phyloP scores from a whole-genome alignment of 805 yeast species.

The Candida ulmi region DNA sequence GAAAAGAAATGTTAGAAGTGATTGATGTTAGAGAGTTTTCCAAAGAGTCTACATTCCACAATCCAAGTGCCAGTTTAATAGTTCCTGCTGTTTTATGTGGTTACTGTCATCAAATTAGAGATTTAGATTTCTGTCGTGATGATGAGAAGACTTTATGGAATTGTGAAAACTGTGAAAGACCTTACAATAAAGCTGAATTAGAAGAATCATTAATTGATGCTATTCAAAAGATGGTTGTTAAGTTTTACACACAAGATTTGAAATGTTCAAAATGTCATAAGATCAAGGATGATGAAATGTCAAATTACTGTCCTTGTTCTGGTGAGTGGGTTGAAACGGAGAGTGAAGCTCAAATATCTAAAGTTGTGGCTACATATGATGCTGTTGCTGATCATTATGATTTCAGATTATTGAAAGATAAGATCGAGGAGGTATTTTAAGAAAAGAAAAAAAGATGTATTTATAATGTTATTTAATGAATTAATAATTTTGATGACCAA shows the following conservation, averaged over 20 bases:
- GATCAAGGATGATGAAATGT: conserved; percentile 62
- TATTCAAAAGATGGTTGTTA: conserved; percentile 47
- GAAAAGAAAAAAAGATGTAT: not conserved
- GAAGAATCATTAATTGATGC: conserved; percentile 78
- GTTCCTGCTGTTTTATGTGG: conserved; percentile 72
- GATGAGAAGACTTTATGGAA: conserved; percentile 43
- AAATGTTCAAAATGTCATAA: conserved; percentile 73
- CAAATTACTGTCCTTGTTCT: conserved; percentile 78
- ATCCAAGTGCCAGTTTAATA: conserved; percentile 68
- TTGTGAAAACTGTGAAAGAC: conserved; percentile 62
- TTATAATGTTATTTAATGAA: conserved; percentile 7
- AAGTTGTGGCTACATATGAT: conserved; percentile 41
- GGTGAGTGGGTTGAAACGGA: conserved; percentile 74
- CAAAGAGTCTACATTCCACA: conserved; percentile 59
- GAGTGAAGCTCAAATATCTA: conserved; percentile 36
- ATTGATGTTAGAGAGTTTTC: conserved; percentile 86
- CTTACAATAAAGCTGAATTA: conserved; percentile 58
- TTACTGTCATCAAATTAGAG: conserved; percentile 68
- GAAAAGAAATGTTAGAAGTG: conserved; percentile 66
- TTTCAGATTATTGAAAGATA: conserved; percentile 44
- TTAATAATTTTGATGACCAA: not conserved
- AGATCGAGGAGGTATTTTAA: conserved; percentile 15
- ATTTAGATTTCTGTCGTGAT: conserved; percentile 78
- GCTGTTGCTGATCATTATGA: conserved; percentile 59
- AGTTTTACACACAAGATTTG: conserved; percentile 73